These are phyloP conservation scores for Trypanosoma brucei DNA, from an alignment of 208 protist genomes.

Conservation along the genomic window DNA sequence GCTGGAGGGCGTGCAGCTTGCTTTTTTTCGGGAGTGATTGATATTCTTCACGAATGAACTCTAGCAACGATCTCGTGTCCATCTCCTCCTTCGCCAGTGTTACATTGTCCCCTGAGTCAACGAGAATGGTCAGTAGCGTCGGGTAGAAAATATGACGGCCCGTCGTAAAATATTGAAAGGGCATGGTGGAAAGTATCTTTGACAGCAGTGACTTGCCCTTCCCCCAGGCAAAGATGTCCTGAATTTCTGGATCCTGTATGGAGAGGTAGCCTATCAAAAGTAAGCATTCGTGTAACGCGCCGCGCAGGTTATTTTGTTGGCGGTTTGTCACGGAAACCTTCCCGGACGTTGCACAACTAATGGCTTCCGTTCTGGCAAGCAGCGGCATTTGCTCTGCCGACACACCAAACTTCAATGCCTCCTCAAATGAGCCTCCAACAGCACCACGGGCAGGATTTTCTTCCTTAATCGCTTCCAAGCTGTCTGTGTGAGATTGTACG, in stretches of 20 bases:
- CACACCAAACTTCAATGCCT: constrained; percentile 72
- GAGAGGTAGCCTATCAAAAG: constrained; percentile 78
- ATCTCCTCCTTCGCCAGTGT: constrained; percentile 62
- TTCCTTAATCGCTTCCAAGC: constrained; percentile 49
- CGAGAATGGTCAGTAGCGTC: constrained; percentile 52
- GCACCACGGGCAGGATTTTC: constrained; percentile 18
- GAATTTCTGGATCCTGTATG: constrained; percentile 60
- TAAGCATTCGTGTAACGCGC: constrained; percentile 76
- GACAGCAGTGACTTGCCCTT: constrained; percentile 60
- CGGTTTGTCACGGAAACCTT: neutral
- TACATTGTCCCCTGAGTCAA: constrained; percentile 50
- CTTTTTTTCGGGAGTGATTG: constrained; percentile 64
- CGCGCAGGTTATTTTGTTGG: constrained; percentile 47
- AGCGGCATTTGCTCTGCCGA: constrained; percentile 44
- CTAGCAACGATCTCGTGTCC: constrained; percentile 47
- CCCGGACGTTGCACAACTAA: constrained; percentile 1
- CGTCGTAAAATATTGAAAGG: constrained; percentile 76
- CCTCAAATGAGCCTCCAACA: constrained; percentile 42
- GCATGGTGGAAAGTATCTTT: constrained; percentile 56
- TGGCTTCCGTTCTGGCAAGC: constrained; percentile 18
- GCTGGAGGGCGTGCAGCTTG: constrained; percentile 55
- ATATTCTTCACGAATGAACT: constrained; percentile 71
- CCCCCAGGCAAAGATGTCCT: constrained; percentile 84
- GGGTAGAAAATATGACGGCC: constrained; percentile 84
- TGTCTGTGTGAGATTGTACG: constrained; percentile 44